Evolutionary conservation across 1,284 basidiomycete species (phyloP).

Genomic region (Boletus calvinii): DNA sequence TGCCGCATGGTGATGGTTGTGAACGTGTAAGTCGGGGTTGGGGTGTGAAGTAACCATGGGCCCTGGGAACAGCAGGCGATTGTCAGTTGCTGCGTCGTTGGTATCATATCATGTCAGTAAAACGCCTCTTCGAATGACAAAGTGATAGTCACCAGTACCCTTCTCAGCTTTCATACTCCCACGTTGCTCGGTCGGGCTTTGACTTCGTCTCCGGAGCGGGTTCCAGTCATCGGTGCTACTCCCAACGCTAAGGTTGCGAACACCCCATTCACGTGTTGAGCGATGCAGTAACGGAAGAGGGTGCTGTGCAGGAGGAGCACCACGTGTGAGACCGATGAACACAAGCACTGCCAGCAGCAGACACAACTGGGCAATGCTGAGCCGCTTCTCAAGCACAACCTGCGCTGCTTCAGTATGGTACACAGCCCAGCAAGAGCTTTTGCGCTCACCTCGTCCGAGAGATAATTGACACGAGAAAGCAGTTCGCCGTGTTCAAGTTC

Average conservation of each 20-base stretch:
- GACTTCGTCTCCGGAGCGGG: constrained; percentile 38
- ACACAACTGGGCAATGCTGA: constrained; percentile 80
- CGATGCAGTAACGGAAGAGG: constrained; percentile 16
- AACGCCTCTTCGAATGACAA: constrained; percentile 1
- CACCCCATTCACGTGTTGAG: constrained; percentile 52
- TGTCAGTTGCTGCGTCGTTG: neutral
- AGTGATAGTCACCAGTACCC: constrained; percentile 11
- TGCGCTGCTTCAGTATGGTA: constrained; percentile 29
- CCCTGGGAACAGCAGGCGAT: neutral
- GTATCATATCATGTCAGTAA: constrained; percentile 1
- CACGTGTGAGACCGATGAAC: constrained; percentile 82
- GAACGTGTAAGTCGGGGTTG: neutral
- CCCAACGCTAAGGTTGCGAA: constrained; percentile 54
- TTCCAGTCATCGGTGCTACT: constrained; percentile 28
- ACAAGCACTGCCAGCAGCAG: constrained; percentile 76
- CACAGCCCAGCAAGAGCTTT: constrained; percentile 6
- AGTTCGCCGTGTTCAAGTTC: constrained; percentile 72
- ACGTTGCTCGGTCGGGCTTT: constrained; percentile 29
- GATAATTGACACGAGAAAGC: constrained; percentile 61
- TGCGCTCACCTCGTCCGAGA: constrained; percentile 81
- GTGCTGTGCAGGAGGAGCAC: constrained; percentile 34
- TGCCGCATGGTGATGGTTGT: neutral
- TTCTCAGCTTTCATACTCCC: constrained; percentile 14
- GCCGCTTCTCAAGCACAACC: constrained; percentile 81
- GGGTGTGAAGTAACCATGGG: neutral